These are phyloP conservation scores for Trichoderma lentiforme DNA, from an alignment of 2,329 filamentous ascomycete genomes.

Conservation along the genomic window DNA sequence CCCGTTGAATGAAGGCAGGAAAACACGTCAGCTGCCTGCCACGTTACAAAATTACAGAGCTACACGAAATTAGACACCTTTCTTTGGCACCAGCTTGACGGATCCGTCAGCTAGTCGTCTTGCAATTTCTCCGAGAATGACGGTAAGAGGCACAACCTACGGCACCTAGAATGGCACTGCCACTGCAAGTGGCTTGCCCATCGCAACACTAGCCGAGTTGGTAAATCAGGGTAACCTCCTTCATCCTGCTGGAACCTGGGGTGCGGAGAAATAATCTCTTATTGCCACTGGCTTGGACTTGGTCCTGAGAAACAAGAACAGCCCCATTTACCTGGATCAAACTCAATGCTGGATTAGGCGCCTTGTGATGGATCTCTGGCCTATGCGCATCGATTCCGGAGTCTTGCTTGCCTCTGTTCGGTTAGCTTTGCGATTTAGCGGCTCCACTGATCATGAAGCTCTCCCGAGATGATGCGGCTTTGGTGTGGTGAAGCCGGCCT, in stretches of 20 bases:
- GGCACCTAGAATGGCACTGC: neutral
- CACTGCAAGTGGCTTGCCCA: neutral
- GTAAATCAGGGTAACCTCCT: neutral
- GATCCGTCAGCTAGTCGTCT: neutral
- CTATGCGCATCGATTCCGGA: neutral
- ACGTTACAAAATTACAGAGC: neutral
- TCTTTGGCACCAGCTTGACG: neutral
- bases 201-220: neutral
- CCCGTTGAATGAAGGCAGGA: constrained; percentile 3
- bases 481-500: neutral
- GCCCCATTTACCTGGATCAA: neutral
- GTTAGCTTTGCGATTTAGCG: constrained; percentile 18
- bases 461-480: neutral
- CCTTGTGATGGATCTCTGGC: neutral
- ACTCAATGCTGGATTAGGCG: neutral
- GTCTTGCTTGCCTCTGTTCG: neutral
- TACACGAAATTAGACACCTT: neutral
- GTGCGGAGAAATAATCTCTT: neutral
- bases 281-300: neutral
- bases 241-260: neutral
- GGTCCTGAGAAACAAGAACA: neutral
- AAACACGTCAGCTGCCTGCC: neutral
- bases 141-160: neutral
- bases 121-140: neutral
- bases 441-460: constrained; percentile 5